Evolutionary conservation across 768 basidiomycete species (phyloP).

Genomic region (Tylopilus sp.): DNA sequence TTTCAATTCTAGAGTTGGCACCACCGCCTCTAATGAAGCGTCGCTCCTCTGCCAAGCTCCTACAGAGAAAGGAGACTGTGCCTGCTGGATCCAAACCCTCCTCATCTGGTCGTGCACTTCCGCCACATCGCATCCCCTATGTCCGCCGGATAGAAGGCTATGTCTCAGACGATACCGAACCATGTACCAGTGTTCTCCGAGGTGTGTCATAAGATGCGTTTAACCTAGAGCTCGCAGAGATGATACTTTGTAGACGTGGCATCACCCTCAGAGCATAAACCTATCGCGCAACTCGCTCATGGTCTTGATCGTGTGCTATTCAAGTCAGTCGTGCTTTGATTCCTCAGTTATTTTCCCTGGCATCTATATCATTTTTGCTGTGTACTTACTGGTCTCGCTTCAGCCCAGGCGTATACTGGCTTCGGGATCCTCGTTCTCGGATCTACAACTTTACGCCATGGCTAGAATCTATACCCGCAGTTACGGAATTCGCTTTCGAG

Average conservation of each 20-base stretch:
- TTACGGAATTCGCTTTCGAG: conserved; percentile 83
- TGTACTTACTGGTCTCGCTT: not conserved
- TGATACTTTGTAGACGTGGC: conserved; percentile 37
- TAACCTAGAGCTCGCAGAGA: not conserved
- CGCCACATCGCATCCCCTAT: conserved; percentile 23
- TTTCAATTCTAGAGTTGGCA: conserved; percentile 8
- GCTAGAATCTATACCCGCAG: conserved; percentile 69
- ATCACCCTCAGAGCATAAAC: conserved; percentile 43
- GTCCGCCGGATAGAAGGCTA: conserved; percentile 28
- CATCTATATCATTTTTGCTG: not conserved
- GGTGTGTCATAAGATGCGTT: conserved; percentile 5
- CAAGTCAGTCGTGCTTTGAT: conserved; percentile 47
- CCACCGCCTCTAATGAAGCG: conserved; percentile 8
- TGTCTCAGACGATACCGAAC: conserved; percentile 7
- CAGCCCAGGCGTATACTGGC: conserved; percentile 87
- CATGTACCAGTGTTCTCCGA: conserved; percentile 13
- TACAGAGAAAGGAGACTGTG: conserved; percentile 3
- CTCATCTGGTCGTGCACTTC: conserved; percentile 13
- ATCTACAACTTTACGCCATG: conserved; percentile 82
- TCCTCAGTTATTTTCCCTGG: not conserved
- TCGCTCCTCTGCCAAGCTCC: not conserved
- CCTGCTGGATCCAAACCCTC: not conserved
- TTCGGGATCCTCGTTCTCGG: conserved; percentile 79
- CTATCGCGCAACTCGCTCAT: conserved; percentile 62
- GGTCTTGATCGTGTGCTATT: conserved; percentile 70